Base-by-base conservation (phyloP, 2,329 filamentous ascomycete genomes). In the Drechslerella coelobrocha region DNA sequence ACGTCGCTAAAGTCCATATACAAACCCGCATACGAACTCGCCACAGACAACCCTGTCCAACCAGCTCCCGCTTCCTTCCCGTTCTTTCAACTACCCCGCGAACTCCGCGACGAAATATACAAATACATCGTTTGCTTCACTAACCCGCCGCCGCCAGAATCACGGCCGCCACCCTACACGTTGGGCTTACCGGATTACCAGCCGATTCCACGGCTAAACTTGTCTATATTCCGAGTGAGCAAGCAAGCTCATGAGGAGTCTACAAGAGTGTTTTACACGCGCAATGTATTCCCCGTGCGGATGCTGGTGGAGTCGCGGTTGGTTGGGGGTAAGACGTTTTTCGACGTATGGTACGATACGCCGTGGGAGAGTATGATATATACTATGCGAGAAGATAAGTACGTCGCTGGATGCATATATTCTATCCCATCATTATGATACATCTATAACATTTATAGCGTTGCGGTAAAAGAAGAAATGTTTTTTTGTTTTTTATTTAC, bases 61-160 rank as follows among this genome's bases (percentile, higher is more conserved):
- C n/a, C n/a, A n/a, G n/a, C n/a, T n/a, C n/a, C n/a, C n/a, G n/a
- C n/a, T n/a, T n/a, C n/a, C n/a, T 69, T 69, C 52, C 65, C 56
- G 4, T 69, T 69, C 26, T 57, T 69, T 26, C 0, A 12, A 26
- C 65, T 69, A 7, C 65, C 65, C 17, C 57, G 41, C 65, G 37
- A 61, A 47, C 14, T 69, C 34, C 65, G 65, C 45, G 51, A 69
- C 45, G 29, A 69, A 57, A 48, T 69, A 17, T 69, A 69, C 37
- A 26, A 39, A 31, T 62, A 61, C 26, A 17, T 50, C 12, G 27
- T 60, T 19, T 24, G 31, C 31, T 54, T 56, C 29, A 37, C 43
- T 27, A 14, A 29, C 56, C 2, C 41, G 4, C 9, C 41, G 5
- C 5, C 19, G 10, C 41, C 17, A 19, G 10, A 21, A 19, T 14